Conservation (phyloP, 1,139 yeast genomes). For the Sugiyamaella sp. region DNA sequence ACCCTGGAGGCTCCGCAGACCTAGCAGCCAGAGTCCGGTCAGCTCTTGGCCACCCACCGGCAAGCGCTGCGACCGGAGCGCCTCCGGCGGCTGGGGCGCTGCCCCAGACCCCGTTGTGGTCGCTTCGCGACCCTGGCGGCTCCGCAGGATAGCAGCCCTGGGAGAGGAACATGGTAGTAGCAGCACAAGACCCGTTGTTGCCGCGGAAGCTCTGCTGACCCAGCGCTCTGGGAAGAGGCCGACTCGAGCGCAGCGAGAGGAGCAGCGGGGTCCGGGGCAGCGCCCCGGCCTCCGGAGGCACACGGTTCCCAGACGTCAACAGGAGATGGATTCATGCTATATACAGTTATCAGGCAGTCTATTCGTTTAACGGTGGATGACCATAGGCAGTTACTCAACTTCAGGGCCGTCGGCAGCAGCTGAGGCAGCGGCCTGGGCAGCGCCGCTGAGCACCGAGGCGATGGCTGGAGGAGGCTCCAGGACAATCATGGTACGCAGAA, state of each 20-base stretch:
- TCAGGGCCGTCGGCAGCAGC: conserved; percentile 32
- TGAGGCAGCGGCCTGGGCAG: conserved; percentile 35
- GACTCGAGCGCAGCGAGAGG: neutral
- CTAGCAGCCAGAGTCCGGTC: no score
- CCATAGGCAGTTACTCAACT: conserved; percentile 30
- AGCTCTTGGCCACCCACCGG: no score
- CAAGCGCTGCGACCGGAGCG: no score
- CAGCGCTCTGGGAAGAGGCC: no score
- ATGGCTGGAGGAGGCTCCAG: conserved; percentile 85
- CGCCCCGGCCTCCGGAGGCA: conserved; percentile 1
- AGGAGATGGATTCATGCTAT: conserved; percentile 11
- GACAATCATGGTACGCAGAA: conserved; percentile 85
- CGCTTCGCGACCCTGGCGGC: no score
- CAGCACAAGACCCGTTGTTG: no score
- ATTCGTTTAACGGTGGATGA: neutral
- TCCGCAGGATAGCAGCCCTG: no score
- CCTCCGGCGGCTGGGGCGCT: conserved; percentile 1
- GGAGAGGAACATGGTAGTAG: no score
- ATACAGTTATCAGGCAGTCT: conserved; percentile 8
- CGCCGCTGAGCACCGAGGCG: conserved; percentile 63
- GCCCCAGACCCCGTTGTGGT: neutral
- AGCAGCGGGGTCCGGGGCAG: neutral
- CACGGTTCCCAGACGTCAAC: neutral
- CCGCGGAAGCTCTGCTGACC: no score
- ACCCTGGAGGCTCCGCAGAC: no score